Base-by-base conservation (phyloP, 1,284 basidiomycete species). In the Agaricales sp. region DNA sequence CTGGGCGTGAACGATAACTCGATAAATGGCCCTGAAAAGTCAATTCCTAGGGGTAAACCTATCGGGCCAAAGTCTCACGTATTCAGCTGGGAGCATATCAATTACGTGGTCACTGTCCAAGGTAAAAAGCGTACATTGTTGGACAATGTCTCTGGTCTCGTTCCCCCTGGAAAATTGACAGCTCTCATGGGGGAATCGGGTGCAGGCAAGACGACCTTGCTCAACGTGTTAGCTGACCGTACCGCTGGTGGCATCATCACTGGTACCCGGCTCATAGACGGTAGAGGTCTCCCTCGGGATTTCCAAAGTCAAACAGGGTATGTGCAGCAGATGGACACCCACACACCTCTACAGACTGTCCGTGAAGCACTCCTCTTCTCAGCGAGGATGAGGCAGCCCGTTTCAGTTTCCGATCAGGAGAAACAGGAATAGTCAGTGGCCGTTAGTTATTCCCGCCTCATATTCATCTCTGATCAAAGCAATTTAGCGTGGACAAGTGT, bases 221-320 rank as follows among this genome's bases (percentile, higher is more conserved):
- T 94, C 46, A 91, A 95, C 61, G 89, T 88, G 1, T 69, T 95
- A 3, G 90, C 92, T 0, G 76, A 87, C 52, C 81, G 91, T 13
- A 78, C 78, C 14, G 75, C 73, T n/a, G 78, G 75, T 50, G 92
- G 92, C 18, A 75, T 91, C n/a, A 75, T 94, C 43, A 73, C 70
- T 1, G 92, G 92, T 0, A 79, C 89, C 45, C 75, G 82, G 47
- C 75, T 90, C 46, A 82, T 95, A 55, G 83, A 90, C 53, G 92
- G 91, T 82, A 56, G 81, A 84, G 8, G 41, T 19, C 20, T 43
- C 11, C 76, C 92, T 58, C 67, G 74, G 30, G 80, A 87, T 58
- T 96, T 92, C 73, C 84, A 83, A 61, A 79, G 82, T 23, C 83
- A 96, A 44, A 76, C 72, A n/a, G 86, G 84, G 0, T 91, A 91